Base-by-base conservation (phyloP, 1,139 yeast genomes). In the Arxiozyma slooffiae region DNA sequence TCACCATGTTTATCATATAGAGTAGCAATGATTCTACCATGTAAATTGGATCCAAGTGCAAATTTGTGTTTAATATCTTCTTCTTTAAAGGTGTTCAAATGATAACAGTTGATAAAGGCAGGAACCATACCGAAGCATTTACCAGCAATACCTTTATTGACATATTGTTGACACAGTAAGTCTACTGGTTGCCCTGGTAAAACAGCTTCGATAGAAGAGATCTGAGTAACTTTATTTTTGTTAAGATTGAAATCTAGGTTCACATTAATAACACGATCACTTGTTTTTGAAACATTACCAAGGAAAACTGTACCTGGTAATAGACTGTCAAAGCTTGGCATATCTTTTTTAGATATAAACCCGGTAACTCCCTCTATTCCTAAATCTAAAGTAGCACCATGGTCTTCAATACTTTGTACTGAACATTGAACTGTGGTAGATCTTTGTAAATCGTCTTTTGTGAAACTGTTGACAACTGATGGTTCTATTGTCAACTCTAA, bases 141-240 rank as follows among this genome's bases (percentile, higher is more conserved):
- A 46, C 77, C 72, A 21, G 64, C 52, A n/a, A 81, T 66, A 55
- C 97, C 97, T 41, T 77, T 69, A n/a, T 71, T 66, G 37, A 76
- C 67, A 8, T 82, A 76, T 18, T 80, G 81, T 30, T 83, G 74
- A 38, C 90, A 78, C 40, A 83, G 70, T 6, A 90, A 86, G 55
- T 86, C 88, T 5, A 90, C 88, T 20, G 83, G 63, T 55, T 81
- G 77, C 60, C 98, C 98, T 1, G 98, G 95, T 44, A 85, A 77
- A 38, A 90, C 76, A 3, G 96, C 79, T 58, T 86, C 95, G 23
- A 87, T 71, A 5, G 92, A 79, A 1, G 86, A 73, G 38, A 86
- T 80, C 5, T 83, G 69, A 16, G 80, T 61, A 8, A 83, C 69
- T 21, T 75, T 63, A 57, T 74, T 74, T 59, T 81, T 78, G 48